Evolutionary conservation across 2,329 filamentous ascomycete genomes (phyloP).

Genomic region (Paraphoma sp.): DNA sequence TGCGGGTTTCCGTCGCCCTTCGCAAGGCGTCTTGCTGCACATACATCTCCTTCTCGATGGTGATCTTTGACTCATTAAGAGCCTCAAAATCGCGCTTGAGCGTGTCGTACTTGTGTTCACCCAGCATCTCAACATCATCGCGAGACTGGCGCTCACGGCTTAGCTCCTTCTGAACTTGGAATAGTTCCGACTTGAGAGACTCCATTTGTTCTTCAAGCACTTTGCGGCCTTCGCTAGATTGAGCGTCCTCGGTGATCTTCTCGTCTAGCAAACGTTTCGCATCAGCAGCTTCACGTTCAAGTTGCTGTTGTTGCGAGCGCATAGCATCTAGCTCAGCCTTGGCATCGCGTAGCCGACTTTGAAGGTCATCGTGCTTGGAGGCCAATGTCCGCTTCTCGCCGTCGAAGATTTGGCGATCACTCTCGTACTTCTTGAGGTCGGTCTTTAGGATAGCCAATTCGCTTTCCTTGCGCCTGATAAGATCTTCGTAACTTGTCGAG

Average conservation of each 20-base stretch:
- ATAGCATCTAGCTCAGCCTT: slow-evolving; percentile 89
- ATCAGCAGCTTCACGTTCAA: slow-evolving; percentile 88
- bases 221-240: slow-evolving; percentile 78
- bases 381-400: slow-evolving; percentile 75
- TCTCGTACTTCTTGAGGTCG: slow-evolving; percentile 83
- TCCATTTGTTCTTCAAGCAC: slow-evolving; percentile 87
- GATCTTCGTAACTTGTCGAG: slow-evolving; percentile 92
- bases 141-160: slow-evolving; percentile 91
- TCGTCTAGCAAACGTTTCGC: slow-evolving; percentile 86
- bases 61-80: slow-evolving; percentile 93
- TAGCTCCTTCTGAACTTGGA: slow-evolving; percentile 83
- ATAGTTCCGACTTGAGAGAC: slow-evolving; percentile 84
- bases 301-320: slow-evolving; percentile 80
- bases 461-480: slow-evolving; percentile 92
- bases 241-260: slow-evolving; percentile 86
- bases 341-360: slow-evolving; percentile 77
- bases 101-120: slow-evolving; percentile 84
- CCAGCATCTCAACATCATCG: slow-evolving; percentile 89
- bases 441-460: slow-evolving; percentile 84
- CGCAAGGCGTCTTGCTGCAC: slow-evolving; percentile 91
- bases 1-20: slow-evolving; percentile 80
- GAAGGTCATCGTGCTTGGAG: slow-evolving; percentile 79
- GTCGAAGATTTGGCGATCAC: slow-evolving; percentile 79
- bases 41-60: slow-evolving; percentile 97
- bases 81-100: slow-evolving; percentile 85